A percentile compares a stretch with the other conserved stretches of the same genome.
Conservation (phyloP, 768 basidiomycete genomes). For the Trichaptum fuscoviolaceum region DNA sequence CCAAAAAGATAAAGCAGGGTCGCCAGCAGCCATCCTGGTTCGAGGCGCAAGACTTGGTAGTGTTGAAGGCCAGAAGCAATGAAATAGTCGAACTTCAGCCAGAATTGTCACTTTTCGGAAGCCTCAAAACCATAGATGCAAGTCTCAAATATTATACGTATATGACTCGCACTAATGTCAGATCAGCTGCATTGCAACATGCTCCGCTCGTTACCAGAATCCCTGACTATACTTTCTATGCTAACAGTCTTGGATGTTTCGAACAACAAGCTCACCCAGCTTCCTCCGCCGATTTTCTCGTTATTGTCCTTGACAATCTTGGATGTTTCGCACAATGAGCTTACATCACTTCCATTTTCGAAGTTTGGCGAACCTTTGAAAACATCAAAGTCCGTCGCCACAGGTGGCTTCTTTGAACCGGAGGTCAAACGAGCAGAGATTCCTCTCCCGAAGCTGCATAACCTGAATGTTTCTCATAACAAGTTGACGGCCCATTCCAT, state of each 20-base stretch:
- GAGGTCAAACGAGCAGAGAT: conserved; percentile 54
- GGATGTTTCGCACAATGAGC: conserved; percentile 67
- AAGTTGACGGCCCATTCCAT: conserved; percentile 50
- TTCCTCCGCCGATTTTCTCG: conserved; percentile 62
- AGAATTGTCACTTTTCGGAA: conserved; percentile 81
- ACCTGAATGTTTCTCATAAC: conserved; percentile 65
- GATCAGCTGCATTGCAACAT: conserved; percentile 72
- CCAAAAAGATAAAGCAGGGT: conserved; percentile 35
- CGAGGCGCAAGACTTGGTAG: conserved; percentile 71
- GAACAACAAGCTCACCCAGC: conserved; percentile 56
- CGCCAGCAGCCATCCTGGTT: conserved; percentile 64
- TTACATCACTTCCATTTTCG: conserved; percentile 54
- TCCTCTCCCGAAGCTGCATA: conserved; percentile 62
- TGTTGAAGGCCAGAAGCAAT: conserved; percentile 77
- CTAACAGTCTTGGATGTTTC: conserved; percentile 71
- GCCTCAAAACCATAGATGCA: conserved; percentile 75
- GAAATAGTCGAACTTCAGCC: conserved; percentile 74
- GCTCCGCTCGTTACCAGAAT: conserved; percentile 52
- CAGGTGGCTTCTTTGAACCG: conserved; percentile 59
- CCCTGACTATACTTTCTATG: conserved; percentile 62
- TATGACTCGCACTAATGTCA: conserved; percentile 7
- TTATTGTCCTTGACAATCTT: conserved; percentile 62
- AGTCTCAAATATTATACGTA: conserved; percentile 24
- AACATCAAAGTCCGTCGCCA: conserved; percentile 24
- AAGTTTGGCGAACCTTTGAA: conserved; percentile 16